Conservation (phyloP, 1,139 yeast genomes). For the Suhomyces guaymorum region DNA sequence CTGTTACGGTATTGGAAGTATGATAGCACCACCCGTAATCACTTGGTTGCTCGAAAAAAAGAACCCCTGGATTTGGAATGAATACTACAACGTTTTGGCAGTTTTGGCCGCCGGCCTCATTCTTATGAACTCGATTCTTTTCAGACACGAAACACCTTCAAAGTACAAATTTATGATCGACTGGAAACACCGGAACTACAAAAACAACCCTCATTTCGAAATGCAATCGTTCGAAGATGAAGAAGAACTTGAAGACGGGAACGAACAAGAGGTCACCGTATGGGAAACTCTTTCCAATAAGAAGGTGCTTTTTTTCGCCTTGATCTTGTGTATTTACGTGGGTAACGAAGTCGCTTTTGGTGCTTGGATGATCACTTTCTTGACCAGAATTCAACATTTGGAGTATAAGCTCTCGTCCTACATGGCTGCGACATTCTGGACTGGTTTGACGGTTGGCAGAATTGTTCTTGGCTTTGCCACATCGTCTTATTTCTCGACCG, state of each 20-base stretch:
- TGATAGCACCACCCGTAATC: conserved; percentile 63
- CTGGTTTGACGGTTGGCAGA: conserved; percentile 65
- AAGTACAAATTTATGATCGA: conserved; percentile 47
- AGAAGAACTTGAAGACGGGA: conserved; percentile 23
- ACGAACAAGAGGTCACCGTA: conserved; percentile 21
- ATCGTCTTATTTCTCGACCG: conserved; percentile 46
- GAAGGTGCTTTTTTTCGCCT: conserved; percentile 49
- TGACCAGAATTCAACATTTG: conserved; percentile 49
- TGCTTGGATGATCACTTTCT: conserved; percentile 63
- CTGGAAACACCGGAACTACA: conserved; percentile 15
- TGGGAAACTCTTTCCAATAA: conserved; percentile 41
- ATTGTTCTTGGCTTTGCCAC: conserved; percentile 61
- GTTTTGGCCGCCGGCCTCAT: conserved; percentile 26
- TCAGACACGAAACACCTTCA: conserved; percentile 54
- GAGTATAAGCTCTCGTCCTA: conserved; percentile 53
- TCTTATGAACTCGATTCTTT: conserved; percentile 28
- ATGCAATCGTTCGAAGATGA: conserved; percentile 18
- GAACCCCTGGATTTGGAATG: conserved; percentile 50
- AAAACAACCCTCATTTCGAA: conserved; percentile 13
- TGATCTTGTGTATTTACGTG: conserved; percentile 56
- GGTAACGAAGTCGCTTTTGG: conserved; percentile 75
- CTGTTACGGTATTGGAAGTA: conserved; percentile 67
- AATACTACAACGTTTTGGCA: conserved; percentile 44
- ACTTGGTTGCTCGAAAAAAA: conserved; percentile 40
- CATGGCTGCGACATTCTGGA: conserved; percentile 66